Base-by-base conservation (phyloP, 495 filamentous ascomycete species). In the Melanomma pulvis-pyrius region DNA sequence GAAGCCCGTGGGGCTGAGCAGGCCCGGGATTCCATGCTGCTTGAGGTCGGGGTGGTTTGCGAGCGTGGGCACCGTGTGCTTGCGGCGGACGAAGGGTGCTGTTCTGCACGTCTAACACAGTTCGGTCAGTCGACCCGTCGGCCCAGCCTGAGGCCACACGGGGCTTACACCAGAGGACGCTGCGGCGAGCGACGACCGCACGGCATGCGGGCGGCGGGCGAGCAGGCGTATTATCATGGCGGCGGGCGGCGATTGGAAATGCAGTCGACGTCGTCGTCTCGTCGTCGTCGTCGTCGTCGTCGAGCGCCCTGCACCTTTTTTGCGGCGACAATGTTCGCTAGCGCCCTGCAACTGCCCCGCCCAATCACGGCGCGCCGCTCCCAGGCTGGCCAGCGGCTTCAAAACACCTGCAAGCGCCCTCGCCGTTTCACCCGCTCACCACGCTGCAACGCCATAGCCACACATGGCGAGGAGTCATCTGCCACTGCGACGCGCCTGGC, bases 1-100 rank as follows among this genome's bases (percentile, higher is more conserved):
- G 74, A 89, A 92, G 12, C 82, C 90, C 44, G 79, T 78, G 1
- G 82, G 77, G 0, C 87, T 85, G 55, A 96, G 78, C 48, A 97
- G 80, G 8, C 83, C 85, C 17, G 85, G 82, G 11, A 96, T 79
- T 50, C 89, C 91, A 64, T 90, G 67, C 59, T 82, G 67, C 49
- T 77, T 73, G 65, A 83, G 86, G 30, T 72, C 53, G 7, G 73
- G 61, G 34, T 87, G 76, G 72, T 90, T 82, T 9, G 78, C 73
- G 70, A 96, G 82, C 48, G 74, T 62, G 9, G 89, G 89, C 24
- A 92, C 75, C 26, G 73, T 61, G 65, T 93, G 90, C 17, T 74
- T 26, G 12, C 68, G 73, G 55, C 82, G 79, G 19, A 61, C 48
- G 22, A 28, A 34, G 26, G 54, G 55, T 46, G 63, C 24, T 26